Evolutionary conservation across 176 grass and related monocot genomes (phyloP).

Genomic region (Sorghum bicolor): Sorghum_bicolor_NCBIv3 NC_012870.2:79262001-79262500

Average conservation of each 20-base stretch:
- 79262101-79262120: too few relatives aligned
- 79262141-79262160: too few relatives aligned
- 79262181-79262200: too few relatives aligned
- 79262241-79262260: background rate
- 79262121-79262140: too few relatives aligned
- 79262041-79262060: too few relatives aligned
- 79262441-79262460: slow-evolving; percentile 95
- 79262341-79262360: background rate
- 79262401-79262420: background rate
- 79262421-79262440: slow-evolving; percentile 70
- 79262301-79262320: background rate
- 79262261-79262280: background rate
- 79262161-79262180: too few relatives aligned
- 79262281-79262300: background rate
- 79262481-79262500: slow-evolving; percentile 98
- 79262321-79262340: background rate
- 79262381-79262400: background rate
- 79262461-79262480: slow-evolving; percentile 96
- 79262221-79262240: background rate
- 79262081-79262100: too few relatives aligned
- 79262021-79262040: too few relatives aligned
- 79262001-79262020: too few relatives aligned
- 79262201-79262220: too few relatives aligned
- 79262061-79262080: too few relatives aligned
- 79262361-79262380: background rate